A percentile compares a stretch with the other conserved stretches of the same genome.
Evolutionary conservation across 2,329 filamentous ascomycete species (phyloP).

Genomic region (Aspergillus sergii): DNA sequence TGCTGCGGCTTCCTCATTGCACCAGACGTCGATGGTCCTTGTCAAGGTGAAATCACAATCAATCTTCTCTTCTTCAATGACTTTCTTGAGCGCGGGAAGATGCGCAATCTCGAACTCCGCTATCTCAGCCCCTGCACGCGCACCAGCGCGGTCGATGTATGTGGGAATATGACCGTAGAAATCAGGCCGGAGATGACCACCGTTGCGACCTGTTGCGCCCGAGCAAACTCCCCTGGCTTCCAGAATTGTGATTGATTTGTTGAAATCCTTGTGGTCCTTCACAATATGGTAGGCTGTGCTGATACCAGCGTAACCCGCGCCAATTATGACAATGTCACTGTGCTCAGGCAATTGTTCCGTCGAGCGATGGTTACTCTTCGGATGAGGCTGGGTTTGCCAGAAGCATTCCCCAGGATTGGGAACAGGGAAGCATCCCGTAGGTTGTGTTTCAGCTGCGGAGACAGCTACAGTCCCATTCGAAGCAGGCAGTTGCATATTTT

Average conservation of each 20-base stretch:
- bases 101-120: conserved; percentile 45
- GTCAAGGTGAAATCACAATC: conserved; percentile 48
- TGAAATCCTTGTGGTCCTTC: conserved; percentile 13
- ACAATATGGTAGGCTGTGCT: conserved; percentile 47
- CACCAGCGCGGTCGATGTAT: conserved; percentile 35
- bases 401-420: conserved; percentile 28
- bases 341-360: conserved; percentile 29
- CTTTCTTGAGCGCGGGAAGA: conserved; percentile 40
- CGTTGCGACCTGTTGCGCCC: conserved; percentile 48
- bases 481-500: background rate
- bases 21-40: conserved; percentile 42
- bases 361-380: conserved; percentile 44
- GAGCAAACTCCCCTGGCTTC: conserved; percentile 44
- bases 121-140: conserved; percentile 39
- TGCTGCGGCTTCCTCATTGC: conserved; percentile 35
- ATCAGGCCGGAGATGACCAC: conserved; percentile 48
- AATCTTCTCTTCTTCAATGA: conserved; percentile 45
- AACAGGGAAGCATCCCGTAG: conserved; percentile 1
- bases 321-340: conserved; percentile 50
- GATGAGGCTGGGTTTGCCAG: conserved; percentile 46
- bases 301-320: conserved; percentile 50
- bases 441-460: background rate
- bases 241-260: conserved; percentile 35
- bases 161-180: conserved; percentile 40
- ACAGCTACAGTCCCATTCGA: background rate